Base-by-base conservation (phyloP, 2,329 filamentous ascomycete genomes). In the Basipetospora sp. region DNA sequence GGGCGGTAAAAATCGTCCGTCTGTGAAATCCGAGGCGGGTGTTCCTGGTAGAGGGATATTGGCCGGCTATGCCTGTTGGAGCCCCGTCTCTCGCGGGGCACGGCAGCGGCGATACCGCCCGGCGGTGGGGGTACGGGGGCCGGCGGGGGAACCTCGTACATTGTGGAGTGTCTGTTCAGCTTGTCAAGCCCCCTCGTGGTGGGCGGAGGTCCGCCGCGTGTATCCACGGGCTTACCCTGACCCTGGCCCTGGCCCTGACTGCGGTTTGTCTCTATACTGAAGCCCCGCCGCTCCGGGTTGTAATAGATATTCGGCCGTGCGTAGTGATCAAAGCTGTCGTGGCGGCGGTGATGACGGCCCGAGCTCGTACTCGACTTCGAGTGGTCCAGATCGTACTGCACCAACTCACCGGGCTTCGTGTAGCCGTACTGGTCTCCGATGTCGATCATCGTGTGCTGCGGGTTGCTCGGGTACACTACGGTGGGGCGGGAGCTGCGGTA, bases 181-280 rank as follows among this genome's bases (percentile, higher is more conserved):
- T 74, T 80, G 47, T 84, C 80, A 44, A 85, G 74, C 1, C 77
- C 80, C 46, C 78, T 65, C 3, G 74, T 81, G 4, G 76, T 72
- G 4, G 77, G 77, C 8, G 81, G 80, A 2, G 79, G 80, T 0
- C 69, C 65, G 22, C 67, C 53, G 17, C 57, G 50, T 30, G 45
- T 51, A 11, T 67, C 64, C 41, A 62, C 58, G 5, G 50, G 29
- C 41, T 44, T 32, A 36, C 53, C 19, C 42, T 47, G 27, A 56
- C 53, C 19, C 11, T n/a, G 10, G 11, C 16, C 25, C n/a, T 52
- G 45, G 36, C 60, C 61, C 42, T 63, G 66, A 19, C 55, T 56
- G 15, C 63, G 64, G 36, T 50, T 53, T 15, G 63, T 44, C 39
- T 72, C 69, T 17, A 63, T 64, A 42, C 60, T 64, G 43, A 67